Base-by-base conservation (phyloP, 345 rosid species). In the Cardiospermum halicacabum region DNA sequence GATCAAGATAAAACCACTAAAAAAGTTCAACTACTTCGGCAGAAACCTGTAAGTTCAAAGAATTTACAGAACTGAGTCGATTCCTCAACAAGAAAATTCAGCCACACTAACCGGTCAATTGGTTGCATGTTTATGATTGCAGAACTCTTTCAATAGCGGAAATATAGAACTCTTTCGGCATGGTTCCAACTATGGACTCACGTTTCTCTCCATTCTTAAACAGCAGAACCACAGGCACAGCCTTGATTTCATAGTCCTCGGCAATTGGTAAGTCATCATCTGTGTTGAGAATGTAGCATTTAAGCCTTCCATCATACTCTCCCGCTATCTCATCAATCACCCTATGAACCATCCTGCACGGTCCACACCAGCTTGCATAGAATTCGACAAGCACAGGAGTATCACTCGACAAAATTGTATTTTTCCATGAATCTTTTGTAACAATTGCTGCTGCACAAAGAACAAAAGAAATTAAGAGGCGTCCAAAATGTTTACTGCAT, bases 141-240 rank as follows among this genome's bases (percentile, higher is more conserved):
- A 93, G 70, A 36, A 90, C 88, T 75, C 97, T 93, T 75, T 93
- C 91, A 36, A 93, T 88, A 21, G 98, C 97, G 61, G 96, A 81
- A 57, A 86, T 67, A 49, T 93, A 93, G 75, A 83, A 93, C 26
- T 90, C 92, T 83, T 90, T 93, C 0, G 96, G 98, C 98, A 93
- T 90, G 74, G 98, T 93, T 54, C 97, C 98, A 9, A 86, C 81
- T 57, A 93, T 80, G 0, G 92, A 68, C 69, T 89, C 97, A 15
- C 68, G 69, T 74, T 86, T 93, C 74, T 78, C 83, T 2, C 98
- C 97, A 13, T 89, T 86, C 80, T 93, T 89, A 80, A 90, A 90
- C 24, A 93, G 83, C 53, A 90, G 53, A 64, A 93, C 97, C 68
- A 93, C 94, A 0, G 98, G 96, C 0, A 89, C 97, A 24, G 96